Evolutionary conservation across 2,329 filamentous ascomycete genomes (phyloP), one percentile per base, ranked within the genome.

Genomic region (Fusarium proliferatum): DNA sequence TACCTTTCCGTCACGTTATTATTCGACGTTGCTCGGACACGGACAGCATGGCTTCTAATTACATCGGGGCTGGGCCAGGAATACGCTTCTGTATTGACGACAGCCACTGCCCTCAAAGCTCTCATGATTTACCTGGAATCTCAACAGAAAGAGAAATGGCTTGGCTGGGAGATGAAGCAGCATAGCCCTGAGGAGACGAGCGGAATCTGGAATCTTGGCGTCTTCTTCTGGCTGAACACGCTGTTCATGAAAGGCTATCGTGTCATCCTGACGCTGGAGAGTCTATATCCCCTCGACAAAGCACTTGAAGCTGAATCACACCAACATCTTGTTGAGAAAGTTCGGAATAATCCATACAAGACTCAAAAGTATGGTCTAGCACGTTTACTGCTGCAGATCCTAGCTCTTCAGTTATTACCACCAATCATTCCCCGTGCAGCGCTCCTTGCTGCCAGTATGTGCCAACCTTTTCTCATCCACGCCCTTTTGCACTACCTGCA

Each of bases 281-380:
- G 17, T 8, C 17, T 57, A 0, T 57, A 45, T 5, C 21, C 53
- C n/a, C 39, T 57, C 6, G 39, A 57, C 21, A 45, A 17, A 16
- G 9, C 53, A 1, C 33, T 42, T 9, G 1, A 0, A 42, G 39
- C 39, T 2, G 53, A 45, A 3, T 9, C 0, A 21, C 28, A 45
- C 12, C 39, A 26, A 0, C 2, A 26, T 1, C 19, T 55, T 2
- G 34, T 17, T 4, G 10, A 19, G 2, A 1, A 5, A 9, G 2
- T 55, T 41, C 34, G 1, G 2, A 5, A 19, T 0, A 41, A 55
- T 10, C 52, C 52, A 0, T 55, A 41, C 4, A 26, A 30, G 21
- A 9, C 6, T 1, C 39, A 34, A 2, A 57, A 30, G 0, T 34
- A 17, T 2, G 53, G 53, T 12, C 0, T 57, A 9, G 19, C 51